Base-by-base conservation (phyloP, 2,329 filamentous ascomycete species). In the Capronia epimyces region DNA sequence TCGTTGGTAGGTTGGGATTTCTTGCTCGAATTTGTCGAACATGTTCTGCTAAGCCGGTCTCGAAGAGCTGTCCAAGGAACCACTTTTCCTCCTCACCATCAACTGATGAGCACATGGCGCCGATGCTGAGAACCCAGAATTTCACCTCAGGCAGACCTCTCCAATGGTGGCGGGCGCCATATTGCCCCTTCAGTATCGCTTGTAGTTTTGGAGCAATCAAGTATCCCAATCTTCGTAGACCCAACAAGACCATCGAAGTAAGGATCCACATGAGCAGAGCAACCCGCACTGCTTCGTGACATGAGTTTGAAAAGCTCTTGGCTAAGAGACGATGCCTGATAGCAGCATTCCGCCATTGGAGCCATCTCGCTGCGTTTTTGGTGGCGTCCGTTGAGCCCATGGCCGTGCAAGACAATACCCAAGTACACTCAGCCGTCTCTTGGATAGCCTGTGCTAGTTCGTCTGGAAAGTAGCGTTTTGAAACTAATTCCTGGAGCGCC, bases 351-450 rank as follows among this genome's bases (percentile, higher is more conserved):
- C 57, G 57, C 49, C 49, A 57, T 36, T 57, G 57, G 8, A 59
- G 47, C 57, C 57, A 59, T 41, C 52, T 55, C 16, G 56, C 49
- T 12, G 57, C 57, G 39, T 57, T 44, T 41, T 55, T 57, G 27
- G 49, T 53, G n/a, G 50, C 47, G 10, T 42, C 46, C 24, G 52
- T 40, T 22, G 46, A 39, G 5, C 49, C 54, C 12, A 37, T 22
- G 3, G 49, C 50, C 10, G 54, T 55, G 44, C 56, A 32, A 2
- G 20, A 22, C 8, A 59, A 43, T 3, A 59, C 54, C 57, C 57
- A 59, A 20, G 43, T 34, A 27, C 55, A 57, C 27, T 57, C 55
- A n/a, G 43, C 45, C 16, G 49, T 53, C 34, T 57, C 55, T 15
- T 52, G 41, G 13, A 55, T 49, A 24, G 43, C 29, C 22, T 55